phyloP scores from a whole-genome alignment of 306 rosid genomes.

The Datisca glomerata region DNA sequence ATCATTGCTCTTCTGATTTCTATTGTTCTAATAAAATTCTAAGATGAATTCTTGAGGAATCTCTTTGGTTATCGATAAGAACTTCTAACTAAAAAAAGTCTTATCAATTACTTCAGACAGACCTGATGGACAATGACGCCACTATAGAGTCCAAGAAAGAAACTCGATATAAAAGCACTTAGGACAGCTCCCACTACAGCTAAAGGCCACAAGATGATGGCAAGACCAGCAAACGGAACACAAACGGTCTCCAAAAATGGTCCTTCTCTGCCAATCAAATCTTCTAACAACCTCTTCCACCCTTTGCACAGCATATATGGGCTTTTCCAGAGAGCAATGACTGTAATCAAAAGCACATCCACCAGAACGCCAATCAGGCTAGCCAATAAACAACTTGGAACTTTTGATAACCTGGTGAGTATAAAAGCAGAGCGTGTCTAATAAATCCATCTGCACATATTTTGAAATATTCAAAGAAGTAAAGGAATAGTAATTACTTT shows the following conservation, averaged over 20 bases:
- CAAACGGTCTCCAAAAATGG: constrained; percentile 75
- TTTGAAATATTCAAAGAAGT: not conserved
- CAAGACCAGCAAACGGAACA: constrained; percentile 77
- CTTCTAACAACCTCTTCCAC: constrained; percentile 82
- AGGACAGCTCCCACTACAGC: constrained; percentile 53
- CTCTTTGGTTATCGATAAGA: not conserved
- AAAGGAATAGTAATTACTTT: constrained; percentile 16
- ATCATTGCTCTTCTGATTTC: too few species aligned
- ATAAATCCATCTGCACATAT: not conserved
- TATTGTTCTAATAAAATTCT: constrained; percentile 5
- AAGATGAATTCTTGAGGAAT: not conserved
- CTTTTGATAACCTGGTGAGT: constrained; percentile 29
- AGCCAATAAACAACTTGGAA: constrained; percentile 64
- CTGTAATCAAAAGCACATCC: constrained; percentile 38
- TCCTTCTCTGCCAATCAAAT: constrained; percentile 74
- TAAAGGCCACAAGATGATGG: constrained; percentile 75
- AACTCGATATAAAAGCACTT: constrained; percentile 37
- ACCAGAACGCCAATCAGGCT: constrained; percentile 40
- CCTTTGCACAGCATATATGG: constrained; percentile 71
- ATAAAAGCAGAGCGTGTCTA: not conserved
- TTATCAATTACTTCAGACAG: not conserved
- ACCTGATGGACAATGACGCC: constrained; percentile 77
- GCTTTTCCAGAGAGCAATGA: constrained; percentile 63
- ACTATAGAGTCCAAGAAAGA: constrained; percentile 50
- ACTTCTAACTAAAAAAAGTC: too few species aligned